Percentiles rank a stretch among this genome's conserved stretches.
phyloP scores from a whole-genome alignment of 1,139 yeast species.

The Nadsonia starkeyi-henricii region DNA sequence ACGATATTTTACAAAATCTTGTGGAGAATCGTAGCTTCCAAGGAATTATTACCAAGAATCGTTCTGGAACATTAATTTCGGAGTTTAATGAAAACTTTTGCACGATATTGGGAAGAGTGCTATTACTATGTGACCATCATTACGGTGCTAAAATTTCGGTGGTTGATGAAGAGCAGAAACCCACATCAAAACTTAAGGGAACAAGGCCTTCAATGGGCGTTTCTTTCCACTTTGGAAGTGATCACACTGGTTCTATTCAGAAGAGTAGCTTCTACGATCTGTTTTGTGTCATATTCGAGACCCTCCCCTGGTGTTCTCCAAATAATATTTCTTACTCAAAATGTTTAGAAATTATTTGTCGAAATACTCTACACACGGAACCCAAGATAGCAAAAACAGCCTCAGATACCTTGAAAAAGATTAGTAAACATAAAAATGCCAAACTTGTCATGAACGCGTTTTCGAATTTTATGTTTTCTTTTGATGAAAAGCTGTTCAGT shows the following conservation, averaged over 20 bases:
- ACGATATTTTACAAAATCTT: slow-evolving; percentile 10
- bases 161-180: slow-evolving; percentile 13
- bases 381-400: slow-evolving; percentile 49
- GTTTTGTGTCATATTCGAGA: slow-evolving; percentile 55
- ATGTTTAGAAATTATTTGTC: slow-evolving; percentile 57
- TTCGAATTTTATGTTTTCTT: slow-evolving; percentile 68
- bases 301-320: slow-evolving; percentile 54
- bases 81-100: slow-evolving; percentile 61
- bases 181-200: slow-evolving; percentile 2
- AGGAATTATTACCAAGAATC: slow-evolving; percentile 4
- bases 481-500: slow-evolving; percentile 39
- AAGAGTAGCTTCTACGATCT: slow-evolving; percentile 38
- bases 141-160: slow-evolving; percentile 16
- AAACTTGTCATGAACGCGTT: slow-evolving; percentile 56
- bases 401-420: slow-evolving; percentile 42
- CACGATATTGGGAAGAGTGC: slow-evolving; percentile 41
- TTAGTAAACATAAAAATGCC: slow-evolving; percentile 62
- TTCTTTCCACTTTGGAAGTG: slow-evolving; percentile 35
- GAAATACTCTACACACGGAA: slow-evolving; percentile 62
- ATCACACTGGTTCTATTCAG: slow-evolving; percentile 26
- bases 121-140: slow-evolving; percentile 42
- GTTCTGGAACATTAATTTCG: slow-evolving; percentile 14
- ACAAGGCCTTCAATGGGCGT: slow-evolving; percentile 25
- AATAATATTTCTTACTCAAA: slow-evolving; percentile 41
- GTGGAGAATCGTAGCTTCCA: slow-evolving; percentile 1